Conservation (phyloP, 2,329 filamentous ascomycete species). For the Beauveria medogensis region DNA sequence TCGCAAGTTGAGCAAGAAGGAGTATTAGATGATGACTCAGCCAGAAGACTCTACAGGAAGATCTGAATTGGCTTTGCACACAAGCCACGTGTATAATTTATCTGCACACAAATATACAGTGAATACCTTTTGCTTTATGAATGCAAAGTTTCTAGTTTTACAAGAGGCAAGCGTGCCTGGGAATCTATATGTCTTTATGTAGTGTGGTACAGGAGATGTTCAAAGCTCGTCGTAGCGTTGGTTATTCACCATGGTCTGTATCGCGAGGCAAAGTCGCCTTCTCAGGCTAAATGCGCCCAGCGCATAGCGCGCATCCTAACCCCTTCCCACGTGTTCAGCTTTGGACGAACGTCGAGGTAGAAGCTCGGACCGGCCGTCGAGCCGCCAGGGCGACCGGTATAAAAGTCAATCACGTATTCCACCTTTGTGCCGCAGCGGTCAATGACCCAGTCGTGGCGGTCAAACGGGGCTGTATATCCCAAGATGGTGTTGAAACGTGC, state of each 20-base stretch:
- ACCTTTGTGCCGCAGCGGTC: slow-evolving; percentile 79
- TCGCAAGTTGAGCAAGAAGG: slow-evolving; percentile 18
- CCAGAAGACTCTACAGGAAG: neutral
- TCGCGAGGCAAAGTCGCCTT: neutral
- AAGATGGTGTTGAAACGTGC: slow-evolving; percentile 75
- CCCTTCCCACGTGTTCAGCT: slow-evolving; percentile 60
- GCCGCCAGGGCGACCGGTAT: slow-evolving; percentile 56
- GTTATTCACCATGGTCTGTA: neutral
- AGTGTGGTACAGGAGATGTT: slow-evolving; percentile 9
- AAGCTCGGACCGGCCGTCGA: slow-evolving; percentile 43
- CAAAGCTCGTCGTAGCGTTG: neutral
- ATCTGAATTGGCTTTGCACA: neutral
- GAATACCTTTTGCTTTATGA: slow-evolving; percentile 9
- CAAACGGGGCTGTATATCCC: slow-evolving; percentile 88
- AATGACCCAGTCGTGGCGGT: slow-evolving; percentile 95
- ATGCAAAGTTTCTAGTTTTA: neutral
- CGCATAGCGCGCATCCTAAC: slow-evolving; percentile 55
- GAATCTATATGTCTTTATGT: neutral
- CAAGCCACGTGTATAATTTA: neutral
- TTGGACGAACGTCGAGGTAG: slow-evolving; percentile 60
- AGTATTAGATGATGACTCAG: neutral
- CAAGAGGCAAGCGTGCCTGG: neutral
- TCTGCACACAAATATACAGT: neutral
- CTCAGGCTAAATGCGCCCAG: slow-evolving; percentile 40
- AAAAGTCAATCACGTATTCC: slow-evolving; percentile 98